Evolutionary conservation across 139 green algal genomes (phyloP).

Genomic region (Choricystis sp.): DNA sequence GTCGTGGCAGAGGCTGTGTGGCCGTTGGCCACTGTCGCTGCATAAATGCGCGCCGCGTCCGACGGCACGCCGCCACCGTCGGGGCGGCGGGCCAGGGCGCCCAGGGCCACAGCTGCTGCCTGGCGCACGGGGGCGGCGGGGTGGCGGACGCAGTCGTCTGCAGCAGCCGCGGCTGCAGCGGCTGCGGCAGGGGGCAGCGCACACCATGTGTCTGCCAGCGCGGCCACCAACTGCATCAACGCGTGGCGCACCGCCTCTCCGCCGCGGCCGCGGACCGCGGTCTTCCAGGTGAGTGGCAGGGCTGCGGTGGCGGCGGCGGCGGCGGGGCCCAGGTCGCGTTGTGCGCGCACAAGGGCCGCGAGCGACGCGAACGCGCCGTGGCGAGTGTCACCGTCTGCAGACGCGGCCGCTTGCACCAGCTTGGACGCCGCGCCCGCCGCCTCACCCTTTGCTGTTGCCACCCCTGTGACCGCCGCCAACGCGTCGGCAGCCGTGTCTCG

Average conservation of each 20-base stretch:
- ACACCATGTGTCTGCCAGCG: not conserved
- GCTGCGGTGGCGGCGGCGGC: slow-evolving; percentile 36
- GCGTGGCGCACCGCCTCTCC: slow-evolving; percentile 76
- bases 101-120: slow-evolving; percentile 38
- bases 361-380: slow-evolving; percentile 16
- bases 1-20: slow-evolving; percentile 2
- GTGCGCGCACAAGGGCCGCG: slow-evolving; percentile 25
- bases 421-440: no score
- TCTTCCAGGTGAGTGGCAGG: slow-evolving; percentile 6
- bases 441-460: no score
- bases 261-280: slow-evolving; percentile 59
- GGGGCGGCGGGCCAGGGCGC: slow-evolving; percentile 24
- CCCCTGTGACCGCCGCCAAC: slow-evolving; percentile 24
- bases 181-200: not conserved
- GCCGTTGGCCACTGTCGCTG: not conserved
- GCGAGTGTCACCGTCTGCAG: slow-evolving; percentile 20
- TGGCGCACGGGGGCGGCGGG: slow-evolving; percentile 45
- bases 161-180: slow-evolving; percentile 26
- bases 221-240: slow-evolving; percentile 16
- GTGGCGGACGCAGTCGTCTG: slow-evolving; percentile 55
- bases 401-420: no score
- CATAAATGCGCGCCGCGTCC: slow-evolving; percentile 3
- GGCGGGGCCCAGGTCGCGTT: slow-evolving; percentile 62
- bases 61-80: slow-evolving; percentile 1
- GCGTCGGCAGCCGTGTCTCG: slow-evolving; percentile 56